Evolutionary conservation across 2,329 filamentous ascomycete species (phyloP), one percentile per base, ranked within the genome.

Genomic region (Corynespora cassiicola): DNA sequence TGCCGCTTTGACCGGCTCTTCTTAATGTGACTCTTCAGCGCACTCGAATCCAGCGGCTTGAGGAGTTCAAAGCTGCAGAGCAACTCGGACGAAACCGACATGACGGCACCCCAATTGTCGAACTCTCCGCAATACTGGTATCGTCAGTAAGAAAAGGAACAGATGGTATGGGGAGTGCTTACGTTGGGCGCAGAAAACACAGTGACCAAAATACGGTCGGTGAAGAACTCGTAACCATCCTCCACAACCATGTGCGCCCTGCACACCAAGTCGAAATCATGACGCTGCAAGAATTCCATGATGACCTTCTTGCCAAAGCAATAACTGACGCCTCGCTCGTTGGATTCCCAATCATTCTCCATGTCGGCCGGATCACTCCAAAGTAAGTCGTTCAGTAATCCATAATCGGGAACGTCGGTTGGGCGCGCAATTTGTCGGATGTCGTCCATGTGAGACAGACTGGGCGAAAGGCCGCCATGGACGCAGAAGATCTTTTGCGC

Each of bases 231-330:
- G 70, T 99, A 99, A 8, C 94, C 94, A 65, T 99, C 94, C 69
- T 99, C 94, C 15, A 99, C 94, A 35, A 99, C 94, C 94, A 97
- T 97, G 73, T 99, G 94, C 31, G 94, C 94, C 53, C 94, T 86
- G 67, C 94, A 99, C 35, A 99, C 92, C 33, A 99, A 76, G 68
- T 99, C 94, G 66, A 99, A 97, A 70, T 99, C 94, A 66, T 99
- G 94, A 39, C 88, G 84, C 43, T 90, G 86, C 50, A 99, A 74
- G 67, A 99, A 99, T 58, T 97, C 90, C 68, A 91, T 91, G 47
- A 99, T 97, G 51, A 99, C 92, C 63, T 95, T 94, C 71, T 97
- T 97, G 31, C 92, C 92, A 65, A 99, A 99, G 66, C 94, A 97
- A 68, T 97, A 99, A 66, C 91, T 96, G 31, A 99, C 94, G 34